phyloP scores from a whole-genome alignment of 2,329 filamentous ascomycete genomes.

The Penicillium sp. region DNA sequence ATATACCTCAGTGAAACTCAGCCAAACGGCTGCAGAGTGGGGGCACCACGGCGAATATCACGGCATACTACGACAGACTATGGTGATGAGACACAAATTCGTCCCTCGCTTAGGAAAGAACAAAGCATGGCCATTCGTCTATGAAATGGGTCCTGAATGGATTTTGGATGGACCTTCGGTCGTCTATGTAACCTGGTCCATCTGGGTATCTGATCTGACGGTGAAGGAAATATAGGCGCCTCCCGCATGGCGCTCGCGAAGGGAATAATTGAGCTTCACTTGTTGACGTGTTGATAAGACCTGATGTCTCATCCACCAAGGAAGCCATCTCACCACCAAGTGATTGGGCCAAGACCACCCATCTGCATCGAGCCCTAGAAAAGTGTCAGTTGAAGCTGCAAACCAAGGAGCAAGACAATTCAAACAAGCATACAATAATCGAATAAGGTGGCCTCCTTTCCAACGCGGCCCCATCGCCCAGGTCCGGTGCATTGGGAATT shows the following conservation, averaged over 20 bases:
- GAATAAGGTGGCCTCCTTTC: constrained; percentile 59
- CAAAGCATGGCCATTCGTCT: too few relatives aligned
- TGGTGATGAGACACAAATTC: too few relatives aligned
- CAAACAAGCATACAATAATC: constrained; percentile 38
- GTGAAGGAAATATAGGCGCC: constrained; percentile 15
- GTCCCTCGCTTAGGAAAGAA: too few relatives aligned
- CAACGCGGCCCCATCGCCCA: constrained; percentile 55
- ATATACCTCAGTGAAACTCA: too few relatives aligned
- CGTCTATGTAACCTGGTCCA: constrained; percentile 11
- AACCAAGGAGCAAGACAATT: constrained; percentile 3
- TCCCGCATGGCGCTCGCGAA: too few relatives aligned
- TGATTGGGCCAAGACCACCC: constrained; percentile 44
- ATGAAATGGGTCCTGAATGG: constrained; percentile 16
- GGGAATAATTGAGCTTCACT: too few relatives aligned
- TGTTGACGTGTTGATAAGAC: too few relatives aligned
- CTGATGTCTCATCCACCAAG: background rate
- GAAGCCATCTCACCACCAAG: constrained; percentile 43
- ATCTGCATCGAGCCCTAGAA: constrained; percentile 48
- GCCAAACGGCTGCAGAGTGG: too few relatives aligned
- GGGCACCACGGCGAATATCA: too few relatives aligned
- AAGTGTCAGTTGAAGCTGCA: constrained; percentile 12
- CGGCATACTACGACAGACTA: too few relatives aligned
- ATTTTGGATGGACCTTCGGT: constrained; percentile 11
- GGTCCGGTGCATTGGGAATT: constrained; percentile 67
- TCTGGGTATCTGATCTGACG: constrained; percentile 26